Evolutionary conservation across 495 filamentous ascomycete genomes (phyloP).

Genomic region (Penicillium desertorum): DNA sequence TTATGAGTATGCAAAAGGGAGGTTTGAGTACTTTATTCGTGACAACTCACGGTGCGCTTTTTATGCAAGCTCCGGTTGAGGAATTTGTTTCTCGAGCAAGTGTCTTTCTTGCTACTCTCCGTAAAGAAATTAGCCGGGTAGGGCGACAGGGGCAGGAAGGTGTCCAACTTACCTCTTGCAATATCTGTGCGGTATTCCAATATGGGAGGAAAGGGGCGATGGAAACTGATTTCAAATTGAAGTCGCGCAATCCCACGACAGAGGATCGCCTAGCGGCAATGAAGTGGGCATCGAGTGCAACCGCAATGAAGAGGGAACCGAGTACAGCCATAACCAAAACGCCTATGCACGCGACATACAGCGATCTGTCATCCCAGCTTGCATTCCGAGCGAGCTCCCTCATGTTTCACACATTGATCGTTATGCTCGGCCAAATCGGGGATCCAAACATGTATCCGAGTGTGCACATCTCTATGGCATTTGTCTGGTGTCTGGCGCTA

Average conservation of each 20-base stretch:
- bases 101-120: conserved; percentile 53
- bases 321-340: neutral
- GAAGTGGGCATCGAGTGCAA: conserved; percentile 15
- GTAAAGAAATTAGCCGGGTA: conserved; percentile 58
- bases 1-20: conserved; percentile 40
- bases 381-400: conserved; percentile 44
- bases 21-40: conserved; percentile 55
- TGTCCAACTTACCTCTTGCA: conserved; percentile 50
- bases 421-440: conserved; percentile 58
- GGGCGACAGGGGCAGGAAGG: conserved; percentile 62
- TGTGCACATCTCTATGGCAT: conserved; percentile 67
- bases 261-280: conserved; percentile 24
- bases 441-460: conserved; percentile 67
- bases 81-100: conserved; percentile 47
- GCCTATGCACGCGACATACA: neutral
- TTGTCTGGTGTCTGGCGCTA: conserved; percentile 60
- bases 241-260: conserved; percentile 36
- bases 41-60: conserved; percentile 64
- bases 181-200: conserved; percentile 55
- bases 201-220: conserved; percentile 56
- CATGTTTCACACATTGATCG: conserved; percentile 44
- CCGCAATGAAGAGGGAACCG: conserved; percentile 17
- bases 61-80: conserved; percentile 52
- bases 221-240: conserved; percentile 40
- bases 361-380: conserved; percentile 19